Conservation (phyloP, 75 land plant species). For the Cupressus sempervirens region DNA sequence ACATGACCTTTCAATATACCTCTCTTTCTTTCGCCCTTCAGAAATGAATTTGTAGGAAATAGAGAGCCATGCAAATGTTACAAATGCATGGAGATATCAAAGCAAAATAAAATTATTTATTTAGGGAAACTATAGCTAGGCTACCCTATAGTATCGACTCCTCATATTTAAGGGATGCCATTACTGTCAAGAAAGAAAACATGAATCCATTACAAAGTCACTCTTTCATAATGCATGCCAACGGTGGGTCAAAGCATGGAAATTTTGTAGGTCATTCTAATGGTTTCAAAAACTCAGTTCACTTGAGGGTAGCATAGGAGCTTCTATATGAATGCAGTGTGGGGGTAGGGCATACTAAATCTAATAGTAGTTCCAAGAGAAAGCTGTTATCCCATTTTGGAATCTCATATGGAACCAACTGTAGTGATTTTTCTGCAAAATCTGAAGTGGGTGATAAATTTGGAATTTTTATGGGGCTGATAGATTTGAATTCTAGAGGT, state of each 20-base stretch:
- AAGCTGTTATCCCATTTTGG: not conserved
- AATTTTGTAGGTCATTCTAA: not conserved
- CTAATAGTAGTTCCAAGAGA: conserved; percentile 17
- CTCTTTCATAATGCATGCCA: not conserved
- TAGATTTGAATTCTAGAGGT: conserved; percentile 64
- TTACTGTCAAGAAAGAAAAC: not conserved
- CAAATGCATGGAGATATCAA: conserved; percentile 8
- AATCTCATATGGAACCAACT: not conserved
- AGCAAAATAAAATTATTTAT: conserved; percentile 1
- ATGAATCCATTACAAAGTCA: not conserved
- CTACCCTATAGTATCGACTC: not conserved
- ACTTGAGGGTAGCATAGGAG: conserved; percentile 52
- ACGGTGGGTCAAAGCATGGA: not conserved
- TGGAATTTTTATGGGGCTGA: too few relatives aligned
- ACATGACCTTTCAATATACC: conserved; percentile 6
- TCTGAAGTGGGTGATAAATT: conserved; percentile 9
- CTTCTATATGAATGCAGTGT: conserved; percentile 65
- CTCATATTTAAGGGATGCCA: not conserved
- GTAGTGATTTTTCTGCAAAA: not conserved
- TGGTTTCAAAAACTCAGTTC: conserved; percentile 30
- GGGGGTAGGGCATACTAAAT: conserved; percentile 33
- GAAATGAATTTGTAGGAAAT: not conserved
- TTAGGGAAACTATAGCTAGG: not conserved
- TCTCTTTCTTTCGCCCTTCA: not conserved
- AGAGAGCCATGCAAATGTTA: conserved; percentile 5